Percentiles rank a stretch among this genome's conserved stretches.
phyloP scores from a whole-genome alignment of 306 rosid species.

The Arachis hypogaea region DNA sequence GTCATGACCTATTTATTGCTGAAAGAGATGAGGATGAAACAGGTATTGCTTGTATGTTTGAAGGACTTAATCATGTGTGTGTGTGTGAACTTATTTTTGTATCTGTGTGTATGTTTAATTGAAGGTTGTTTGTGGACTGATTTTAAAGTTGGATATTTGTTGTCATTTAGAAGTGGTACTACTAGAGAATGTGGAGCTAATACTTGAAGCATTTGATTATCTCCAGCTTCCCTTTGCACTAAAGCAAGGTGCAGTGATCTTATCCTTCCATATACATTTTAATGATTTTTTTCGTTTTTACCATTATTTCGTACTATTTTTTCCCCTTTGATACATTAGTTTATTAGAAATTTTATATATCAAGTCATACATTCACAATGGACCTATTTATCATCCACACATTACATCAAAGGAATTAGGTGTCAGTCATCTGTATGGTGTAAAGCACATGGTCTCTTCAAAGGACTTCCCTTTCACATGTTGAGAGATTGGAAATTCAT shows the following conservation, averaged over 20 bases:
- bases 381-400: no score
- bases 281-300: slow-evolving; percentile 1
- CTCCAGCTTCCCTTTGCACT: slow-evolving; percentile 92
- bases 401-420: no score
- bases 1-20: not conserved
- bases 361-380: not conserved
- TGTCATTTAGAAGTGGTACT: slow-evolving; percentile 73
- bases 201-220: slow-evolving; percentile 93
- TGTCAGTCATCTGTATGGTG: no score
- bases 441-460: no score
- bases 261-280: slow-evolving; percentile 18
- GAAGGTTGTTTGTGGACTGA: slow-evolving; percentile 29
- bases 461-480: no score
- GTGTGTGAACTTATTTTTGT: no score
- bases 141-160: slow-evolving; percentile 34
- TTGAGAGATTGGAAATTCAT: no score
- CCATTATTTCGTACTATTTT: slow-evolving; percentile 12
- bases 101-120: no score
- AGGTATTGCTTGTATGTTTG: no score
- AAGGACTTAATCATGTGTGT: no score
- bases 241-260: slow-evolving; percentile 65
- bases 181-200: slow-evolving; percentile 91
- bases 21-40: not conserved
- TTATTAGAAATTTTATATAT: slow-evolving; percentile 21
- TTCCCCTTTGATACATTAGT: slow-evolving; percentile 10